A percentile compares a stretch with the other conserved stretches of the same genome.
Conservation (phyloP, 257 asterid species). For the Gardenia jasminoides region DNA sequence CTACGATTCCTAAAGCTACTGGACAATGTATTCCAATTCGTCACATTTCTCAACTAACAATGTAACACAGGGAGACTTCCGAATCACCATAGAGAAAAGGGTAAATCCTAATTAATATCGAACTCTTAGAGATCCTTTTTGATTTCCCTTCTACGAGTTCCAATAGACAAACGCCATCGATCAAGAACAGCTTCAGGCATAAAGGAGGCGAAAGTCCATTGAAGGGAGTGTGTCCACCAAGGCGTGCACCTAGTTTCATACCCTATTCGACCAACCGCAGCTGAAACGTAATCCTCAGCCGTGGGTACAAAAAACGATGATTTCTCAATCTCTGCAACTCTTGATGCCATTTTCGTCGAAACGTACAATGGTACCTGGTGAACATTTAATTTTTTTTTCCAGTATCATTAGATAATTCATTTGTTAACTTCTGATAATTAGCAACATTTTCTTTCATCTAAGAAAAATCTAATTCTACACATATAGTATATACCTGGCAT, state of each 20-base stretch:
- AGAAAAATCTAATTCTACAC: too few relatives aligned
- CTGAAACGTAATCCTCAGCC: constrained; percentile 52
- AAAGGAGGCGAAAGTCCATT: constrained; percentile 59
- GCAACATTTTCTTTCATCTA: too few relatives aligned
- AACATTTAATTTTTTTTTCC: too few relatives aligned
- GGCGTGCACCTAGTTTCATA: constrained; percentile 64
- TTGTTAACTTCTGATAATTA: neutral
- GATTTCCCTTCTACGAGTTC: constrained; percentile 25
- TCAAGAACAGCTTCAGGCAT: constrained; percentile 54
- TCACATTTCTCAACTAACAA: too few relatives aligned
- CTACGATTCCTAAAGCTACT: too few relatives aligned
- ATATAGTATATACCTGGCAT: constrained; percentile 63
- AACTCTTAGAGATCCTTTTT: too few relatives aligned
- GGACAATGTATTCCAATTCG: too few relatives aligned
- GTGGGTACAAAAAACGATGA: constrained; percentile 60
- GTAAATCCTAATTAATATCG: too few relatives aligned
- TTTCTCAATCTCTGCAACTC: constrained; percentile 55
- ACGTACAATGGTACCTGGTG: constrained; percentile 88
- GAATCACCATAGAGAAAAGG: too few relatives aligned
- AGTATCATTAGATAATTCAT: neutral
- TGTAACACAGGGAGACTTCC: too few relatives aligned
- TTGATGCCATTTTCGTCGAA: constrained; percentile 66
- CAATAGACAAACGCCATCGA: constrained; percentile 59
- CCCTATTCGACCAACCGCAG: constrained; percentile 58
- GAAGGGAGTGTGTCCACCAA: constrained; percentile 72